Conservation (phyloP, 495 filamentous ascomycete species). For the Talaromyces wortmannii region DNA sequence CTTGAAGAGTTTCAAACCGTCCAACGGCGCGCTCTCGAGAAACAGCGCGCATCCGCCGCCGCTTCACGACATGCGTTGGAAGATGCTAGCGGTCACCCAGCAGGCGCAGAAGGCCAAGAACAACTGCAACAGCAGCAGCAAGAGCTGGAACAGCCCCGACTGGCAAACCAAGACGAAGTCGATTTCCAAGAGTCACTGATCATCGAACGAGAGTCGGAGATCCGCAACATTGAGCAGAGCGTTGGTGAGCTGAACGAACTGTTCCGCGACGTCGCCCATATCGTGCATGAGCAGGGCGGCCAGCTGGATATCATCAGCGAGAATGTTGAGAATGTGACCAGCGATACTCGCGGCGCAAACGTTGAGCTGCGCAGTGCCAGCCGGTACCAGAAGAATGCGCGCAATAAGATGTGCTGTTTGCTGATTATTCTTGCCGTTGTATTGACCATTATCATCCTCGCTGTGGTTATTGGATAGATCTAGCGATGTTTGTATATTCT, state of each 20-base stretch:
- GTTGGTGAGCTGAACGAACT: slow-evolving; percentile 94
- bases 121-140: slow-evolving; percentile 57
- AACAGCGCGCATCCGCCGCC: slow-evolving; percentile 77
- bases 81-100: slow-evolving; percentile 31
- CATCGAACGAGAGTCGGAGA: slow-evolving; percentile 91
- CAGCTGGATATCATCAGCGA: slow-evolving; percentile 81
- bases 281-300: slow-evolving; percentile 89
- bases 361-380: slow-evolving; percentile 75
- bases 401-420: slow-evolving; percentile 88
- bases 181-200: slow-evolving; percentile 97
- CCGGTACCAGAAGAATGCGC: slow-evolving; percentile 85
- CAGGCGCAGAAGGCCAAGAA: slow-evolving; percentile 27
- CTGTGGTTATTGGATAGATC: slow-evolving; percentile 59
- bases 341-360: slow-evolving; percentile 77
- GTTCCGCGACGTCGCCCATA: slow-evolving; percentile 93
- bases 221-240: slow-evolving; percentile 92
- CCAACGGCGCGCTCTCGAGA: slow-evolving; percentile 83
- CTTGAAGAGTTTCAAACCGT: slow-evolving; percentile 85
- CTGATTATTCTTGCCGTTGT: slow-evolving; percentile 87
- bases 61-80: slow-evolving; percentile 72
- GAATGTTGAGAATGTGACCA: slow-evolving; percentile 75
- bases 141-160: slow-evolving; percentile 68
- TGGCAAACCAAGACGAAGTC: slow-evolving; percentile 91
- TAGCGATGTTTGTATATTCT: background rate
- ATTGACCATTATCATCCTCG: slow-evolving; percentile 78